Evolutionary conservation across 164 flowering plant genomes (phyloP).

Genomic region (Pachysandra terminalis): DNA sequence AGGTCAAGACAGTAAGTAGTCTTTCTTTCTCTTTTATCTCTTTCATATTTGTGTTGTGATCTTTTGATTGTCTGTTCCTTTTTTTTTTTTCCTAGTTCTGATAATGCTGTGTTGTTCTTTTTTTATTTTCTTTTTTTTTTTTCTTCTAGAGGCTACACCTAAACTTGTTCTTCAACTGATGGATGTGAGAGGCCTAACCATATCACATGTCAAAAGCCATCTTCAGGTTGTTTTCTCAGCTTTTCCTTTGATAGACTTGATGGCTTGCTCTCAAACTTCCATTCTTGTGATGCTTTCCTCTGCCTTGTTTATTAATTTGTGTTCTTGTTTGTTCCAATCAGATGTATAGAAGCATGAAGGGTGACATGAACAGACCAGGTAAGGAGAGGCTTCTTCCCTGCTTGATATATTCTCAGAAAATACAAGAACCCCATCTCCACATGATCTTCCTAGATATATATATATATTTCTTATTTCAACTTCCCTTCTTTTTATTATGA

Average conservation of each 20-base stretch:
- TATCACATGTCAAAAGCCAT: constrained; percentile 94
- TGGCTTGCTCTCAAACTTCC: neutral
- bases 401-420: neutral
- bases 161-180: constrained; percentile 81
- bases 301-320: constrained; percentile 6
- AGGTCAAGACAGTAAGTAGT: constrained; percentile 69
- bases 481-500: neutral
- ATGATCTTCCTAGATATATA: neutral
- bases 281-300: neutral
- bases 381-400: neutral
- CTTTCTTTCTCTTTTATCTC: neutral
- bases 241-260: neutral
- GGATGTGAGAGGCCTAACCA: constrained; percentile 84
- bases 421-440: neutral
- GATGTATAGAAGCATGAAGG: constrained; percentile 82
- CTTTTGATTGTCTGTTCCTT: neutral
- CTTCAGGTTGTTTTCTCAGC: constrained; percentile 56
- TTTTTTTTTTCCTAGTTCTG: neutral
- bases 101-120: neutral
- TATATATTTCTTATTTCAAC: neutral
- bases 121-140: neutral
- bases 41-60: neutral
- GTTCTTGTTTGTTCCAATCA: constrained; percentile 21
- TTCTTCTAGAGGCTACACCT: constrained; percentile 74
- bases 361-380: constrained; percentile 51